phyloP scores from a whole-genome alignment of 306 rosid species.

The Corylus avellana region DNA sequence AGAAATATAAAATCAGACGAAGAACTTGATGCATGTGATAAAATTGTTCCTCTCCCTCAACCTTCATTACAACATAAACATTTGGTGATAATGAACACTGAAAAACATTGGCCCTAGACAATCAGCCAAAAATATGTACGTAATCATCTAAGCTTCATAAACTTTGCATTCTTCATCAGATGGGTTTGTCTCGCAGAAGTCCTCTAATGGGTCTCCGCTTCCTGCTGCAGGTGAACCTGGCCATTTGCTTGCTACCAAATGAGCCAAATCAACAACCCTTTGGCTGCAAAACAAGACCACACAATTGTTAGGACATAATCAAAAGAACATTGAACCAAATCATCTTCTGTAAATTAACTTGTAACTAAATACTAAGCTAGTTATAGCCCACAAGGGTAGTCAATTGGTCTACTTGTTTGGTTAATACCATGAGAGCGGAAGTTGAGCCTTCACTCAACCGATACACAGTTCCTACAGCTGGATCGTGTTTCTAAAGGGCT shows the following conservation, averaged over 20 bases:
- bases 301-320: not conserved
- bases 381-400: not conserved
- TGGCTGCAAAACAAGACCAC: slow-evolving; percentile 60
- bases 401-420: too few species aligned
- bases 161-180: slow-evolving; percentile 96
- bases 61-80: slow-evolving; percentile 17
- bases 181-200: slow-evolving; percentile 91
- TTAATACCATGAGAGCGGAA: too few species aligned
- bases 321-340: not conserved
- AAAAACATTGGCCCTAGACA: slow-evolving; percentile 16
- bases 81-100: slow-evolving; percentile 17
- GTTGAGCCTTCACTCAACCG: too few species aligned
- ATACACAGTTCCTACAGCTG: too few species aligned
- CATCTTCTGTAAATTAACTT: not conserved
- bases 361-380: not conserved
- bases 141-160: slow-evolving; percentile 56
- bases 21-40: not conserved
- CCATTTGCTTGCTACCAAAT: slow-evolving; percentile 87
- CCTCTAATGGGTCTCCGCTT: slow-evolving; percentile 92
- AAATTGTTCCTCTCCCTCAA: not conserved
- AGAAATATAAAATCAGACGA: too few species aligned
- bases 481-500: too few species aligned
- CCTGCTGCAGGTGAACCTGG: slow-evolving; percentile 53
- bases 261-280: slow-evolving; percentile 97
- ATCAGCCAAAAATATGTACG: slow-evolving; percentile 19